These are phyloP conservation scores for Fusarium concolor DNA, from an alignment of 2,329 filamentous ascomycete species.

Conservation along the genomic window DNA sequence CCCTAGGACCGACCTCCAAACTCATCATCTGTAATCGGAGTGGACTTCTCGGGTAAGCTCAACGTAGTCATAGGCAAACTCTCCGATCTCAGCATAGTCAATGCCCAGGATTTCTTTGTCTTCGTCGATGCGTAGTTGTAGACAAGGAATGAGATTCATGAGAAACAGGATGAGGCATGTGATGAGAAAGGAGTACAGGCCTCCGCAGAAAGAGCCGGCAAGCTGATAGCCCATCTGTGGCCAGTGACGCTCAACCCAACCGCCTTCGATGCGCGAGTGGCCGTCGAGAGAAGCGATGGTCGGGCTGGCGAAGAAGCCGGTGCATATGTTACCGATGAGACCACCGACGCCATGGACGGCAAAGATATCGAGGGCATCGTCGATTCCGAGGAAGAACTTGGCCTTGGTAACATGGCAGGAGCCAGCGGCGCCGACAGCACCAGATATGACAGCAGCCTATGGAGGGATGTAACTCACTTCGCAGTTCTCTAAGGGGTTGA, in stretches of 20 bases:
- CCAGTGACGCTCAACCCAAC: constrained; percentile 88
- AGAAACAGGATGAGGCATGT: constrained; percentile 84
- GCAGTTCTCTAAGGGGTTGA: no score
- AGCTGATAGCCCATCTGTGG: constrained; percentile 86
- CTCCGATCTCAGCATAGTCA: constrained; percentile 90
- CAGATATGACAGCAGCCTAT: constrained; percentile 86
- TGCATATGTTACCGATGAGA: constrained; percentile 81
- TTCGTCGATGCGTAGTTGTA: constrained; percentile 78
- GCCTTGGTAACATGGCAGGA: constrained; percentile 94
- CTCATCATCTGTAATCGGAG: constrained; percentile 60
- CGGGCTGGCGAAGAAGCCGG: constrained; percentile 84
- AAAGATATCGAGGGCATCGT: constrained; percentile 91
- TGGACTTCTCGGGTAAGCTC: constrained; percentile 75
- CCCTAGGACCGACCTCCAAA: constrained; percentile 57
- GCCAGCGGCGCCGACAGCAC: constrained; percentile 77
- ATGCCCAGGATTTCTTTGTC: constrained; percentile 87
- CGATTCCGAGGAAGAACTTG: constrained; percentile 83
- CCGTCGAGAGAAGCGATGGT: constrained; percentile 87
- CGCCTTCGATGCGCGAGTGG: constrained; percentile 73
- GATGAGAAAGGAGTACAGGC: constrained; percentile 80
- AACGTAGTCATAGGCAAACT: constrained; percentile 96
- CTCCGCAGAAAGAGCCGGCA: constrained; percentile 81
- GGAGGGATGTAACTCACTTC: constrained; percentile 83
- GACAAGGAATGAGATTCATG: constrained; percentile 81
- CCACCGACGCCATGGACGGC: constrained; percentile 85